Base-by-base conservation (phyloP, 345 rosid genomes). In the Boechera divaricarpa region DNA sequence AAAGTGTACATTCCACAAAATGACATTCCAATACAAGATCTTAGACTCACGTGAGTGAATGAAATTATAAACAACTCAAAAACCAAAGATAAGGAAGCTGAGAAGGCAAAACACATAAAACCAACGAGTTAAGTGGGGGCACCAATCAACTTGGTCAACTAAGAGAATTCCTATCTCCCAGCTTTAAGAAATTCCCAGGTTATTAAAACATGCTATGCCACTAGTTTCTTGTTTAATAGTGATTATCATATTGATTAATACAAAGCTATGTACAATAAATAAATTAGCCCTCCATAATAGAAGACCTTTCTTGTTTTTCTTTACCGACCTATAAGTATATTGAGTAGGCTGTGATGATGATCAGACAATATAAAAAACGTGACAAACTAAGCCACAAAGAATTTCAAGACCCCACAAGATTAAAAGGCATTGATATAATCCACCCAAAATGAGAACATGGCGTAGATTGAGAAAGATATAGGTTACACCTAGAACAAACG, bases 31-130 rank as follows among this genome's bases (percentile, higher is more conserved):
- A 62, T 41, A 33, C 36, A 62, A 74, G 73, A 67, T 24, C 53
- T 66, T 63, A 55, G 70, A 49, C 38, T 15, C 58, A 65, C 72
- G 39, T 70, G 69, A 70, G 36, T 68, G 13, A 73, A 52, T 33
- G 48, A 75, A 62, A 55, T 15, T 51, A 63, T 76, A 81, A 82
- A 63, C 71, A 74, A 79, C 63, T 57, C 53, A 51, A 77, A 58
- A 24, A 79, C 44, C 64, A 63, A 47, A 63, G 33, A 61, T 65
- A 59, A 66, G 47, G 82, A 75, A 49, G 70, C 73, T 74, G 82
- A 79, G 79, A 73, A 75, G 76, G 75, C 72, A 83, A 79, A 64
- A 72, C 81, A 82, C 82, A 80, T 6, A 15, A 51, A 76, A 47
- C 60, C 55, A 56, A 57, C 52, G 32, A 73, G 29, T 51, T 5